phyloP scores from a whole-genome alignment of 208 protist species.

The Trypanosoma avium region DNA sequence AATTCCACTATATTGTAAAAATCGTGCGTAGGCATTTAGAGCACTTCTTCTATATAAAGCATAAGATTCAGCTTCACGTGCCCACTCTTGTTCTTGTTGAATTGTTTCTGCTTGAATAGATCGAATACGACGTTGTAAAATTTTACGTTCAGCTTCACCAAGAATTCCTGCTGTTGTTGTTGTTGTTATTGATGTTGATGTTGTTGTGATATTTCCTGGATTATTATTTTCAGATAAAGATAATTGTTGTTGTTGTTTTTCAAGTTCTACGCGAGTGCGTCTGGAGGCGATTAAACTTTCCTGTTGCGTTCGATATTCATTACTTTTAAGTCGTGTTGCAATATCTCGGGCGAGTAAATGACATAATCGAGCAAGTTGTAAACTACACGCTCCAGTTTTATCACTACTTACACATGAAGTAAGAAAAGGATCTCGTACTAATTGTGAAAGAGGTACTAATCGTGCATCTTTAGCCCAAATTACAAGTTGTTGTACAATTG shows the following conservation, averaged over 20 bases:
- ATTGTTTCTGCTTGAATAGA: constrained; percentile 45
- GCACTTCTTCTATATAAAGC: constrained; percentile 73
- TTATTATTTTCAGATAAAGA: too few species aligned
- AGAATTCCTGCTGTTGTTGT: constrained; percentile 3
- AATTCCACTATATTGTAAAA: constrained; percentile 44
- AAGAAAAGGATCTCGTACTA: constrained; percentile 74
- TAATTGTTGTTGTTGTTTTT: constrained; percentile 26
- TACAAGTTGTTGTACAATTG: constrained; percentile 61
- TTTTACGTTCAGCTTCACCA: constrained; percentile 39
- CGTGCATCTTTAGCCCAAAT: constrained; percentile 49
- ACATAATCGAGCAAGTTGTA: constrained; percentile 63
- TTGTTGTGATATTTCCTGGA: constrained; percentile 29
- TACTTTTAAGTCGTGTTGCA: constrained; percentile 37
- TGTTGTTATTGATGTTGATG: too few species aligned
- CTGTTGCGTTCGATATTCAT: constrained; percentile 49
- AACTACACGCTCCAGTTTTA: constrained; percentile 50
- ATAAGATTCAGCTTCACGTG: constrained; percentile 41
- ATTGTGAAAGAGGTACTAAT: constrained; percentile 55
- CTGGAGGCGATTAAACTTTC: constrained; percentile 43
- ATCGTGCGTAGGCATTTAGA: constrained; percentile 70
- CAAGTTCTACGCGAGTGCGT: constrained; percentile 28
- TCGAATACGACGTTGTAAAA: constrained; percentile 55
- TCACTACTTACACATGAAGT: constrained; percentile 37
- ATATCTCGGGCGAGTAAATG: constrained; percentile 60
- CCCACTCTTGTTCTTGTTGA: constrained; percentile 55